These are phyloP conservation scores for Clathrus columnatus DNA, from an alignment of 768 basidiomycete species.

Conservation along the genomic window DNA sequence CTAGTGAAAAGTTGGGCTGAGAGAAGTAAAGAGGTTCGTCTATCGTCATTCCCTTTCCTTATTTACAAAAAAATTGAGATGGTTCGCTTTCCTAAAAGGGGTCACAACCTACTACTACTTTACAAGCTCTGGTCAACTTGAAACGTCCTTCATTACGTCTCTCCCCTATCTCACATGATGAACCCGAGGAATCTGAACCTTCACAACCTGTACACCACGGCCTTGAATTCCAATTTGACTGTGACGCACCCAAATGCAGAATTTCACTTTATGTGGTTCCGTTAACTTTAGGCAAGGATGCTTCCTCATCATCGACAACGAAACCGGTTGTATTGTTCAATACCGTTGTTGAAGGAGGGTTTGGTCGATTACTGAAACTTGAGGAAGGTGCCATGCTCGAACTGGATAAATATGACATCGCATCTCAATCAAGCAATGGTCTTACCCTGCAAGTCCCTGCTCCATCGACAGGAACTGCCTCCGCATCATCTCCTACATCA, in stretches of 20 bases:
- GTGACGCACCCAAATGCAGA: constrained; percentile 76
- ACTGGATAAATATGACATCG: constrained; percentile 57
- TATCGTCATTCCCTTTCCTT: neutral
- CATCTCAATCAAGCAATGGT: constrained; percentile 16
- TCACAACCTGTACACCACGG: constrained; percentile 52
- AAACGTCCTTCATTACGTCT: constrained; percentile 83
- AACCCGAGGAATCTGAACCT: constrained; percentile 34
- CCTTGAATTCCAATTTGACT: constrained; percentile 89
- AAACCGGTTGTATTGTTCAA: constrained; percentile 31
- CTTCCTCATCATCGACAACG: constrained; percentile 52
- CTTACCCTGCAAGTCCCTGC: neutral
- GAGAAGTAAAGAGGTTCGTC: constrained; percentile 75
- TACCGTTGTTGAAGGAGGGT: constrained; percentile 69
- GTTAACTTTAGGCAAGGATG: constrained; percentile 41
- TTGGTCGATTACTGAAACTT: constrained; percentile 61
- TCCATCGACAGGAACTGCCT: constrained; percentile 7
- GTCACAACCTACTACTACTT: constrained; percentile 80
- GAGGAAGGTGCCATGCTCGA: constrained; percentile 77
- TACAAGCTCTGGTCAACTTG: constrained; percentile 91
- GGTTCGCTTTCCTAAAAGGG: constrained; percentile 31
- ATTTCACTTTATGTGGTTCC: constrained; percentile 73
- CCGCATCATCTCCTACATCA: constrained; percentile 5
- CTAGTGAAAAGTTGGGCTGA: constrained; percentile 78
- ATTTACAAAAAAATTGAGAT: constrained; percentile 9
- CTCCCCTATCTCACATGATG: constrained; percentile 44